These are phyloP conservation scores for Peniophora sp. DNA, from an alignment of 1,284 basidiomycete genomes.

Conservation along the genomic window DNA sequence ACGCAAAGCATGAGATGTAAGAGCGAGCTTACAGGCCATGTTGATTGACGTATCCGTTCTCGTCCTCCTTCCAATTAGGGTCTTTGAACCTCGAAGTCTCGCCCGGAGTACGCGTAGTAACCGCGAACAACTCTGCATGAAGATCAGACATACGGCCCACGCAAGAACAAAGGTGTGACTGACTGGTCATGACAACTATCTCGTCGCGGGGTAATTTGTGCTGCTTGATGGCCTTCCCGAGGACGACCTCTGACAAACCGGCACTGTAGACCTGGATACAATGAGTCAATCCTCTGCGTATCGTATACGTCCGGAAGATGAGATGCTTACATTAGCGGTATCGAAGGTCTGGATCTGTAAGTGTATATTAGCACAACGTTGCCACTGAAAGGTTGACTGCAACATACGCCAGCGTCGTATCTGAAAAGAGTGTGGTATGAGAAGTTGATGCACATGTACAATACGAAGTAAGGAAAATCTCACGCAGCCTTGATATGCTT, in stretches of 20 bases:
- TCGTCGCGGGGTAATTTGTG: constrained; percentile 5
- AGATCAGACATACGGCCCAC: neutral
- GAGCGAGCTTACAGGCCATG: constrained; percentile 15
- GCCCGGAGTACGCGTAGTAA: constrained; percentile 4
- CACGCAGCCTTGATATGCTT: constrained; percentile 30
- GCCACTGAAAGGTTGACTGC: no score
- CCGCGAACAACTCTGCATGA: constrained; percentile 7
- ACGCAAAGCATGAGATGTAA: neutral
- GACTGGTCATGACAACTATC: constrained; percentile 6
- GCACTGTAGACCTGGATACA: constrained; percentile 2
- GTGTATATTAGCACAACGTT: no score
- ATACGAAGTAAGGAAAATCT: no score
- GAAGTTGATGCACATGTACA: neutral
- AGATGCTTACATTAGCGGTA: neutral
- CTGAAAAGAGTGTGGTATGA: neutral
- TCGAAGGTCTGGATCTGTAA: neutral
- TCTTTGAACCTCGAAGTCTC: constrained; percentile 16
- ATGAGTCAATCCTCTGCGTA: neutral
- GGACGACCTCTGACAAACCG: constrained; percentile 4
- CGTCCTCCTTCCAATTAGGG: constrained; percentile 5
- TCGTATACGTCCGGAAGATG: no score
- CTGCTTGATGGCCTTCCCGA: constrained; percentile 8
- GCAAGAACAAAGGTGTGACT: neutral
- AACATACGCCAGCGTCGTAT: neutral
- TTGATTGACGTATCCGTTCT: constrained; percentile 24